These are phyloP conservation scores for Theileria orientalis DNA, from an alignment of 169 alveolate species.

Conservation along the genomic window DNA sequence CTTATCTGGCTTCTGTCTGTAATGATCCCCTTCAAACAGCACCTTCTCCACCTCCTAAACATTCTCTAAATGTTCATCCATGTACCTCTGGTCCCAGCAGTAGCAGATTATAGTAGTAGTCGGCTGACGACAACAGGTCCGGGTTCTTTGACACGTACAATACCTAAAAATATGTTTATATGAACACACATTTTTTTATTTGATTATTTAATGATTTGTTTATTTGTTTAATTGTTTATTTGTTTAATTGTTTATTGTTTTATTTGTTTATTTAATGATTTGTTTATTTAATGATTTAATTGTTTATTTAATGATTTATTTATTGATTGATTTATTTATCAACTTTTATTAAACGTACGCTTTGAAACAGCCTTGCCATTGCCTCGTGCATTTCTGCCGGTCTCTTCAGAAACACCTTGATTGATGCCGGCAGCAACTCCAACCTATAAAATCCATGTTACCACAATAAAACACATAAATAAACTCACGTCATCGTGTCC, in stretches of 20 bases:
- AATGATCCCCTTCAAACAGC: background rate
- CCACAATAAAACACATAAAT: constrained; percentile 25
- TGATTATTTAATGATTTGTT: too few species aligned
- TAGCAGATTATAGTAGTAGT: constrained; percentile 48
- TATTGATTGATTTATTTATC: too few species aligned
- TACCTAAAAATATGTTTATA: constrained; percentile 12
- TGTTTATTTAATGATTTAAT: too few species aligned
- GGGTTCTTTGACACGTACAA: constrained; percentile 37
- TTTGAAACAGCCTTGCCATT: constrained; percentile 77
- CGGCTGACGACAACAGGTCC: constrained; percentile 16
- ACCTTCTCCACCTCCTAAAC: constrained; percentile 28
- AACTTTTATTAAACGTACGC: constrained; percentile 64
- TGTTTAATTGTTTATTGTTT: too few species aligned
- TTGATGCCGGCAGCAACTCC: constrained; percentile 83
- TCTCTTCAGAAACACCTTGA: constrained; percentile 86
- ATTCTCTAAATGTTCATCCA: background rate
- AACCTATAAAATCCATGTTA: constrained; percentile 55
- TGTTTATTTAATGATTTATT: constrained; percentile 58
- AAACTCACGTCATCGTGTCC: constrained; percentile 24
- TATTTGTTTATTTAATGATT: too few species aligned
- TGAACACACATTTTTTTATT: too few species aligned
- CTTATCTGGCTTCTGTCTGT: constrained; percentile 3
- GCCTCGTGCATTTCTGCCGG: constrained; percentile 93
- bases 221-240: too few species aligned
- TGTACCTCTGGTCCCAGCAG: background rate